A percentile compares a stretch with the other conserved stretches of the same genome.
Conservation (phyloP, 2,329 filamentous ascomycete genomes). For the Ophiostoma australiae region DNA sequence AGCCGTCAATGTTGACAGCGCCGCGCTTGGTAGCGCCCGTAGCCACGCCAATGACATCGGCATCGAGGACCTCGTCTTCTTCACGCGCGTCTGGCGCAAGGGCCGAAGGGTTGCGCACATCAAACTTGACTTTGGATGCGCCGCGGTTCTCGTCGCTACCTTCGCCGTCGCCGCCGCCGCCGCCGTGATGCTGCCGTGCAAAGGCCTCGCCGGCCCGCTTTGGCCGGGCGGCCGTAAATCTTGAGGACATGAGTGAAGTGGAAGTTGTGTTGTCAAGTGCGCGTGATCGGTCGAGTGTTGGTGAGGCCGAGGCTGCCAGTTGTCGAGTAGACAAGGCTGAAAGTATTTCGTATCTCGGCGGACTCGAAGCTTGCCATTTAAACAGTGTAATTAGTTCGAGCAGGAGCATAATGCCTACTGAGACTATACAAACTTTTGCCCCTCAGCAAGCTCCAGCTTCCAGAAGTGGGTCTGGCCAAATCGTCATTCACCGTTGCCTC, state of each 20-base stretch:
- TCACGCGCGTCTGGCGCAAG: constrained; percentile 76
- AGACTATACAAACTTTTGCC: constrained; percentile 2
- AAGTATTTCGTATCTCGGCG: neutral
- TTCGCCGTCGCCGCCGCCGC: constrained; percentile 46
- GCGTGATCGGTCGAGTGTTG: neutral
- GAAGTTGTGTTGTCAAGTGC: neutral
- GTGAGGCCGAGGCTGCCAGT: neutral
- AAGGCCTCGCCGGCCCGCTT: constrained; percentile 81
- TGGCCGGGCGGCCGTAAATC: constrained; percentile 64
- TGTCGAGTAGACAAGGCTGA: neutral
- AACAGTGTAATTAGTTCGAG: neutral
- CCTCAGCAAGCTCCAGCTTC: constrained; percentile 12
- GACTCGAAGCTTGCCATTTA: neutral
- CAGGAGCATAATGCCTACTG: neutral
- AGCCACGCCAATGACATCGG: constrained; percentile 83
- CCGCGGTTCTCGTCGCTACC: constrained; percentile 40
- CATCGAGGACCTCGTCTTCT: constrained; percentile 70
- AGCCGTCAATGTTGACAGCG: constrained; percentile 93
- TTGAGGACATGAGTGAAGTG: constrained; percentile 46
- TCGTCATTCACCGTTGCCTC: constrained; percentile 14
- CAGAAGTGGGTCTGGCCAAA: neutral
- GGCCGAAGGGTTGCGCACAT: constrained; percentile 88
- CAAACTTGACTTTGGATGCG: constrained; percentile 73
- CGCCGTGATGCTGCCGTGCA: constrained; percentile 65
- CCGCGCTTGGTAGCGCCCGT: constrained; percentile 77